Evolutionary conservation across 345 rosid species (phyloP), one percentile per base, ranked within the genome.

Genomic region (Turnera subulata): DNA sequence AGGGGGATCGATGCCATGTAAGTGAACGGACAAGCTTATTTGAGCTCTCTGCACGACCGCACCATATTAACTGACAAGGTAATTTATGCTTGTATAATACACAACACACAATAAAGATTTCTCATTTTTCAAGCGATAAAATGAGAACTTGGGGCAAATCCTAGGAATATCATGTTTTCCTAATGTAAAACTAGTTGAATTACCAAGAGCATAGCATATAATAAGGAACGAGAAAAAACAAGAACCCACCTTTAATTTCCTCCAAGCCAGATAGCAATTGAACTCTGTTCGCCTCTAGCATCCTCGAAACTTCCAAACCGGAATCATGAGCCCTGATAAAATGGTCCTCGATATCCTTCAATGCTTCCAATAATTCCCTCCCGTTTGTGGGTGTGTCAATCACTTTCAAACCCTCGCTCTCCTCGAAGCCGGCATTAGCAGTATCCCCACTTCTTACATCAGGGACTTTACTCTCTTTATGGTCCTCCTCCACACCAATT

Each of bases 251-350:
- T 73, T 56, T 73, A 14, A 73, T 66, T 50, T 71, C 76, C 52
- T 70, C 82, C 40, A 61, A 58, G 51, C 74, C 72, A 58, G 69
- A 64, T 32, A 58, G 74, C 70, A 70, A 55, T 40, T 61, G 78
- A 18, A 58, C 53, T 60, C 55, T 69, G n/a, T 56, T 73, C 29
- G 78, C 74, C 50, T 76, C 83, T 25, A 79, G 52, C 76, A 79
- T 70, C 56, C 66, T 73, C 29, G 80, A 72, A 50, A 79, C 61
- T 40, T 73, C 83, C 61, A 75, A 46, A 55, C 83, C 83, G 53
- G 83, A 76, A 26, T 73, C 68, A 70, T 61, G 64, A 48, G 76
- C 78, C 62, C 61, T 70, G 19, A 53, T 8, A 53, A 79, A 79
- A 60, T 66, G 69, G 59, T 67, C 83, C 39, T 67, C 74, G 29